Percentiles rank a stretch among this genome's conserved stretches.
phyloP scores from a whole-genome alignment of 371 early-diverging fungal genomes.

The Mucor plumbeus region DNA sequence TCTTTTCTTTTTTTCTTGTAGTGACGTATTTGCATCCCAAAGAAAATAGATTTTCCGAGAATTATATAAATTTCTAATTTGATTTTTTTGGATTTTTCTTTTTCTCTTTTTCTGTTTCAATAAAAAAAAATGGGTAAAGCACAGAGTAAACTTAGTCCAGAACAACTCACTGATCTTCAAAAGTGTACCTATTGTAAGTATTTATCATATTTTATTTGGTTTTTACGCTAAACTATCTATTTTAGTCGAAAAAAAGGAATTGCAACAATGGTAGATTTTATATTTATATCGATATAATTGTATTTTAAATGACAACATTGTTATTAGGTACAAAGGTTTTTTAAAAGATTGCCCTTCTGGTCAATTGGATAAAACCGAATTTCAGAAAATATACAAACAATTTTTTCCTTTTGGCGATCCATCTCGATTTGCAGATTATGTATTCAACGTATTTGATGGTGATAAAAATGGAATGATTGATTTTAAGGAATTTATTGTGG shows the following conservation, averaged over 20 bases:
- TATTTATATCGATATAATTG: background rate
- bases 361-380: slow-evolving; percentile 82
- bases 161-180: slow-evolving; percentile 83
- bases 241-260: slow-evolving; percentile 90
- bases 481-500: slow-evolving; percentile 92
- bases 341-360: slow-evolving; percentile 92
- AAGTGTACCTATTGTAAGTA: slow-evolving; percentile 83
- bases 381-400: slow-evolving; percentile 93
- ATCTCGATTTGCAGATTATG: slow-evolving; percentile 87
- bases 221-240: background rate
- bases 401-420: slow-evolving; percentile 98
- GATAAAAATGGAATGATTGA: slow-evolving; percentile 90
- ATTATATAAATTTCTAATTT: background rate
- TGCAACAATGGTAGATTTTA: slow-evolving; percentile 85
- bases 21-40: slow-evolving; percentile 8
- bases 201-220: background rate
- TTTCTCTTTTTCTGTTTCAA: slow-evolving; percentile 9
- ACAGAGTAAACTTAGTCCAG: slow-evolving; percentile 81
- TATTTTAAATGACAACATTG: background rate
- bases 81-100: slow-evolving; percentile 1
- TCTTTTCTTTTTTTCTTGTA: background rate
- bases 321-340: slow-evolving; percentile 91
- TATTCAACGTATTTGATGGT: slow-evolving; percentile 88
- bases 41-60: slow-evolving; percentile 14
- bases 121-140: slow-evolving; percentile 76